A percentile compares a stretch with the other conserved stretches of the same genome.
Conservation (phyloP, 139 green algal genomes). For the Chlamydomonas urium region DNA sequence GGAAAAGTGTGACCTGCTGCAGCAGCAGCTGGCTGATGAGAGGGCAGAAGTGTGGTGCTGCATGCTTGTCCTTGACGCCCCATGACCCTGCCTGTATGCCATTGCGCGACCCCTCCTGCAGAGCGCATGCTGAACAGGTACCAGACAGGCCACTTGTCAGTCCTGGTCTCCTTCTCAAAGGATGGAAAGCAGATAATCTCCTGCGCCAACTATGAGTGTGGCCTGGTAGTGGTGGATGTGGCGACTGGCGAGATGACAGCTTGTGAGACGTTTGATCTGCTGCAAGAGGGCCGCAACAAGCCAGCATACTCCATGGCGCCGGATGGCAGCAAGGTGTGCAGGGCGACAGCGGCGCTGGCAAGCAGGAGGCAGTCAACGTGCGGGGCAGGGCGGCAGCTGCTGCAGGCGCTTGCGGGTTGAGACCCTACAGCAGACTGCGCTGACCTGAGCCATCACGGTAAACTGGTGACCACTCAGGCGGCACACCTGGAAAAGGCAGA, state of each 20-base stretch:
- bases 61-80: too few relatives aligned
- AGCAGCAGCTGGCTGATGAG: too few relatives aligned
- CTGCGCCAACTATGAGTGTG: slow-evolving; percentile 29
- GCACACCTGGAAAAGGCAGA: too few relatives aligned
- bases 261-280: not conserved
- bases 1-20: too few relatives aligned
- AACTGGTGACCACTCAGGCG: too few relatives aligned
- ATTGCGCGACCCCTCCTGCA: too few relatives aligned
- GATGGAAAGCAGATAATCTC: slow-evolving; percentile 25
- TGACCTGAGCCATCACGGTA: too few relatives aligned
- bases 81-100: too few relatives aligned
- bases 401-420: not conserved
- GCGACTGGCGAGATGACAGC: not conserved
- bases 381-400: not conserved
- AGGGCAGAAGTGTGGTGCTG: too few relatives aligned
- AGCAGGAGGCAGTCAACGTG: not conserved
- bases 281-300: slow-evolving; percentile 14
- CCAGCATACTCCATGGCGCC: not conserved
- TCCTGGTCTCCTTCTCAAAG: slow-evolving; percentile 18
- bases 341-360: not conserved
- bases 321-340: not conserved
- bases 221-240: slow-evolving; percentile 14
- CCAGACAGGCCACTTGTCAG: slow-evolving; percentile 18
- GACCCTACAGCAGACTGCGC: not conserved
- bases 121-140: slow-evolving; percentile 25